These are phyloP conservation scores for Hygrophila difformis DNA, from an alignment of 257 asterid genomes.

Conservation along the genomic window DNA sequence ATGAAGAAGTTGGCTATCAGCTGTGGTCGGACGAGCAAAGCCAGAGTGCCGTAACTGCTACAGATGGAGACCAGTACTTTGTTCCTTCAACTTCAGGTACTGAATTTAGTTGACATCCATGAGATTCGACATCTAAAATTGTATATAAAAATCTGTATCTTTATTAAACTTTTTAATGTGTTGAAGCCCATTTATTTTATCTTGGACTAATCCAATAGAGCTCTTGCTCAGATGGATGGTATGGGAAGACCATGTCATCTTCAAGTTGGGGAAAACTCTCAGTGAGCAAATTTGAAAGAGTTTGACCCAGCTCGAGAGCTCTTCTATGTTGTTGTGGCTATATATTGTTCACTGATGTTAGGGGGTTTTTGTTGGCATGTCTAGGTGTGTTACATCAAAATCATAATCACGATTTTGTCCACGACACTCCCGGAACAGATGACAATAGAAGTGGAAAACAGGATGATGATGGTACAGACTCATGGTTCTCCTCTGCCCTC, in stretches of 20 bases:
- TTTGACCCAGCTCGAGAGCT: conserved; percentile 88
- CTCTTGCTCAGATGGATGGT: conserved; percentile 91
- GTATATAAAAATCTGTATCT: not conserved
- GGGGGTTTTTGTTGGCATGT: conserved; percentile 33
- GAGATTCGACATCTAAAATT: conserved; percentile 22
- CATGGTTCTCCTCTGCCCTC: conserved; percentile 73
- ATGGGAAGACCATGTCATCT: conserved; percentile 43
- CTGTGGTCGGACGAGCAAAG: conserved; percentile 43
- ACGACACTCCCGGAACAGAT: conserved; percentile 42
- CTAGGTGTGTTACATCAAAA: conserved; percentile 60
- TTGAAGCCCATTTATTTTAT: conserved; percentile 14
- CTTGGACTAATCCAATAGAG: conserved; percentile 42
- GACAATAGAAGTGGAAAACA: conserved; percentile 31
- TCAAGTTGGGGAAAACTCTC: conserved; percentile 65
- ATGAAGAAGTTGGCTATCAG: conserved; percentile 29
- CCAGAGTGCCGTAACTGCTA: conserved; percentile 22
- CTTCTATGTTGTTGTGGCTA: conserved; percentile 24
- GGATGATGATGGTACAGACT: conserved; percentile 49
- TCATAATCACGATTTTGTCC: conserved; percentile 30
- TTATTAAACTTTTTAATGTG: conserved; percentile 8
- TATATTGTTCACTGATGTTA: conserved; percentile 38
- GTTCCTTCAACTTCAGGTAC: conserved; percentile 61
- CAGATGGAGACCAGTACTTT: conserved; percentile 30
- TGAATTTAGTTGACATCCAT: conserved; percentile 4
- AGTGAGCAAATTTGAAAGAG: conserved; percentile 72